These are phyloP conservation scores for Thraustotheca clavata DNA, from an alignment of 352 stramenopile species.

Conservation along the genomic window DNA sequence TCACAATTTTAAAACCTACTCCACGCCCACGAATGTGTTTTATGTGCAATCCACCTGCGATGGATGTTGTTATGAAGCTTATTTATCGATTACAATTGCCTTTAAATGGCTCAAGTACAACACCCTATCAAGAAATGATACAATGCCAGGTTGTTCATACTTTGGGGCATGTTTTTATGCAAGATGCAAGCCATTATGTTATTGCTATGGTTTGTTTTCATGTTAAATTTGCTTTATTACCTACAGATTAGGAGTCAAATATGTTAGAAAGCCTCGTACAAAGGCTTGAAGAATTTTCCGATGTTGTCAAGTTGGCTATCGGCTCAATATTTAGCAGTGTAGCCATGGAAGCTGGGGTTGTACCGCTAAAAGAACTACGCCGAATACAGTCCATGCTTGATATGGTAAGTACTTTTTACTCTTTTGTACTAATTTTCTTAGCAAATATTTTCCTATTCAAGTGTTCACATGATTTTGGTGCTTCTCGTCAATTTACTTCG, in stretches of 20 bases:
- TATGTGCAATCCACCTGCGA: neutral
- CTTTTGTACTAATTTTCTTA: neutral
- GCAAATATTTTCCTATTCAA: neutral
- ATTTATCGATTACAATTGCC: neutral
- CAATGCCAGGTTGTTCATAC: slow-evolving; percentile 5
- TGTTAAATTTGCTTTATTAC: no score
- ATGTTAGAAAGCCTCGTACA: neutral
- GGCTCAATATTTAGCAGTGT: neutral
- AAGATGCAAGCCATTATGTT: neutral
- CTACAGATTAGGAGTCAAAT: neutral
- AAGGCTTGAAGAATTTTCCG: neutral
- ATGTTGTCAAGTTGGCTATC: slow-evolving; percentile 4
- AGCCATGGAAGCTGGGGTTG: neutral
- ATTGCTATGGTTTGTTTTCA: neutral
- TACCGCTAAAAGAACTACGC: neutral
- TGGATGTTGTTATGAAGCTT: neutral
- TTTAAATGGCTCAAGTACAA: neutral
- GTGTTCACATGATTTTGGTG: slow-evolving; percentile 2
- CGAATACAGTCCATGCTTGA: neutral
- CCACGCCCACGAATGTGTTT: neutral
- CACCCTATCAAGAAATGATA: neutral
- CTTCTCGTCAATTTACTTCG: neutral
- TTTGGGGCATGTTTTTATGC: neutral
- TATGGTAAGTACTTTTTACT: neutral
- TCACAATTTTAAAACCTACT: neutral